These are phyloP conservation scores for Aspergillus heteromorphus DNA, from an alignment of 495 filamentous ascomycete genomes.

Conservation along the genomic window DNA sequence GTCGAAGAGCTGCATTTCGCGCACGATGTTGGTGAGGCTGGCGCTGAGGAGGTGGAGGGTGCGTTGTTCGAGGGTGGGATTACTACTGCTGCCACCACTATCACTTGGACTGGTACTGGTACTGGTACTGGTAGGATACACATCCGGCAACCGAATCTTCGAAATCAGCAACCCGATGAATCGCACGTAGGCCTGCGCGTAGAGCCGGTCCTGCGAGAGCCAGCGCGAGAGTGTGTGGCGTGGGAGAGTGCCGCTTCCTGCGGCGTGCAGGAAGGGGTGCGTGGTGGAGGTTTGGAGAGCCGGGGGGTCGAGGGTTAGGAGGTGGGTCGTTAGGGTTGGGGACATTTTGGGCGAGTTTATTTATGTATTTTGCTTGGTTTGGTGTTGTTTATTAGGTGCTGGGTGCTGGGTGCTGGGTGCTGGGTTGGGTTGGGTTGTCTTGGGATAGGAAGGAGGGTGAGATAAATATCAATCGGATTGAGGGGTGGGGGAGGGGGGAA, in stretches of 20 bases:
- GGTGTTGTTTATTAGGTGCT: not conserved
- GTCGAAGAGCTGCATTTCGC: conserved; percentile 66
- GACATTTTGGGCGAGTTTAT: conserved; percentile 14
- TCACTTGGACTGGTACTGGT: no score
- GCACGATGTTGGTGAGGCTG: conserved; percentile 58
- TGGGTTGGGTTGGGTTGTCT: no score
- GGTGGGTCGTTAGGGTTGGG: conserved; percentile 24
- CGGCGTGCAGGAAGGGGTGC: conserved; percentile 62
- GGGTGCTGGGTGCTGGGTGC: not conserved
- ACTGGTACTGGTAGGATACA: no score
- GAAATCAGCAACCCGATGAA: conserved; percentile 63
- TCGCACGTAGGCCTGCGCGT: conserved; percentile 66
- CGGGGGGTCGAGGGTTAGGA: conserved; percentile 21
- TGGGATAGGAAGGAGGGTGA: no score
- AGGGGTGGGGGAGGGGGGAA: no score
- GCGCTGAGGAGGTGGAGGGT: conserved; percentile 58
- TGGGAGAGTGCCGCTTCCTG: conserved; percentile 57
- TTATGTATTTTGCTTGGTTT: not conserved
- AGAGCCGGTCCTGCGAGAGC: conserved; percentile 72
- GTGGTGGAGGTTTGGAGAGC: conserved; percentile 55
- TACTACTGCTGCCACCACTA: no score
- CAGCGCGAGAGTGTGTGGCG: conserved; percentile 55
- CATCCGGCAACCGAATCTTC: conserved; percentile 54
- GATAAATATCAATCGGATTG: no score
- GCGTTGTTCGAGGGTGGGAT: conserved; percentile 33